Evolutionary conservation across 2,329 filamentous ascomycete species (phyloP).

Genomic region (Chaetomium sp.): DNA sequence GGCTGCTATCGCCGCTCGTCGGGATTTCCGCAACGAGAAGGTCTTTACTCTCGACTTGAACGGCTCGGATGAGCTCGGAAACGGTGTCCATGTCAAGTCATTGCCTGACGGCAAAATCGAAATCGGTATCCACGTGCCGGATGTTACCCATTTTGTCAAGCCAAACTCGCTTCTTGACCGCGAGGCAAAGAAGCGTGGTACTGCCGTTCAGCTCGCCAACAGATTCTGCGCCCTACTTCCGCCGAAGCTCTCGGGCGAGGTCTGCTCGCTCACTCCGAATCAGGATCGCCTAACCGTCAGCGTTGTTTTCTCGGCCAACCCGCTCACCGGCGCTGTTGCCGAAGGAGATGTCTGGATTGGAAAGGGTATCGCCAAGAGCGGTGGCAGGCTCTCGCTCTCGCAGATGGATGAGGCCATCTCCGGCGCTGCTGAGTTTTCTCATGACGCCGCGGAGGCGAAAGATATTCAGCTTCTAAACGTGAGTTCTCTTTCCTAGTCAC

Average conservation of each 20-base stretch:
- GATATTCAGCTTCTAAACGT: slow-evolving; percentile 80
- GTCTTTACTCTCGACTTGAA: slow-evolving; percentile 92
- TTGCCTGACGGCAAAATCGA: slow-evolving; percentile 84
- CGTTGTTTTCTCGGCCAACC: slow-evolving; percentile 89
- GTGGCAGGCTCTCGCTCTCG: slow-evolving; percentile 78
- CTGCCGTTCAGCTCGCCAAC: slow-evolving; percentile 92
- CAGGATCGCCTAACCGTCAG: slow-evolving; percentile 89
- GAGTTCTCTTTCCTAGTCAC: slow-evolving; percentile 39
- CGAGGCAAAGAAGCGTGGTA: slow-evolving; percentile 97
- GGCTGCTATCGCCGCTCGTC: slow-evolving; percentile 69
- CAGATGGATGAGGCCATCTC: slow-evolving; percentile 83
- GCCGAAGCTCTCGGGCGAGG: slow-evolving; percentile 77
- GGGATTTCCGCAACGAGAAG: slow-evolving; percentile 86
- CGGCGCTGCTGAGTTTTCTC: slow-evolving; percentile 62
- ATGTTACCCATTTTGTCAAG: slow-evolving; percentile 97
- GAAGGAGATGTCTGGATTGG: slow-evolving; percentile 94
- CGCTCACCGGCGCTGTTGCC: slow-evolving; percentile 72
- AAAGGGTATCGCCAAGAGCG: slow-evolving; percentile 90
- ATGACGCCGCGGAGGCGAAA: slow-evolving; percentile 68
- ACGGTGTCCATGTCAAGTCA: slow-evolving; percentile 89
- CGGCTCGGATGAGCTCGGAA: slow-evolving; percentile 83
- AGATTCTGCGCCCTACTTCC: slow-evolving; percentile 86
- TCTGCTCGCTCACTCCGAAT: slow-evolving; percentile 85
- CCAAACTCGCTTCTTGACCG: slow-evolving; percentile 92
- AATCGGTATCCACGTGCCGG: slow-evolving; percentile 91